phyloP scores from a whole-genome alignment of 2,329 filamentous ascomycete species.

The Cladosporium austrohemisphaericum region DNA sequence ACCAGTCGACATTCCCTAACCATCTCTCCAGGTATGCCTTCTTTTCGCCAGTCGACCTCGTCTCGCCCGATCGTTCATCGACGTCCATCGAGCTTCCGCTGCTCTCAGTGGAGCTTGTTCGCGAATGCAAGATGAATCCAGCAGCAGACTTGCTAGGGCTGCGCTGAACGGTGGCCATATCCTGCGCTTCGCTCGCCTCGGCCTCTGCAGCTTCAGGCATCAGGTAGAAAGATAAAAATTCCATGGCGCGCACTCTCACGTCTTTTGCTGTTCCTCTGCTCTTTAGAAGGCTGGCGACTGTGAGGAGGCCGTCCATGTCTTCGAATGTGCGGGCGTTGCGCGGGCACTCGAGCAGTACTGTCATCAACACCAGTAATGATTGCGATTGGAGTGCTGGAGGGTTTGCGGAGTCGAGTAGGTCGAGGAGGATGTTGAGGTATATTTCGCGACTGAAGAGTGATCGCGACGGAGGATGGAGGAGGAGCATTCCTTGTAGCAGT shows the following conservation, averaged over 20 bases:
- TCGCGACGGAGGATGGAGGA: slow-evolving; percentile 87
- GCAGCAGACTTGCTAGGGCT: slow-evolving; percentile 24
- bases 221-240: slow-evolving; percentile 97
- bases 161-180: slow-evolving; percentile 27
- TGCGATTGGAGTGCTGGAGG: slow-evolving; percentile 88
- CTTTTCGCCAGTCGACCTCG: slow-evolving; percentile 75
- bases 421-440: slow-evolving; percentile 94
- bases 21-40: slow-evolving; percentile 45
- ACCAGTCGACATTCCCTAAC: slow-evolving; percentile 13
- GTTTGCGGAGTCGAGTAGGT: slow-evolving; percentile 86
- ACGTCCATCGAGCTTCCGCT: slow-evolving; percentile 31
- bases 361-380: slow-evolving; percentile 84
- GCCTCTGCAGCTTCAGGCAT: slow-evolving; percentile 70
- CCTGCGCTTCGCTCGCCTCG: slow-evolving; percentile 24
- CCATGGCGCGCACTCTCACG: slow-evolving; percentile 92
- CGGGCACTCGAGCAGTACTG: slow-evolving; percentile 79
- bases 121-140: slow-evolving; percentile 19
- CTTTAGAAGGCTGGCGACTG: slow-evolving; percentile 90
- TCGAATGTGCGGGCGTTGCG: slow-evolving; percentile 90
- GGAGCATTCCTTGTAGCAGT: slow-evolving; percentile 78
- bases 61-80: slow-evolving; percentile 39
- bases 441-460: slow-evolving; percentile 81
- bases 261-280: slow-evolving; percentile 77
- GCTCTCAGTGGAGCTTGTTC: slow-evolving; percentile 32
- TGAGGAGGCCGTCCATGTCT: slow-evolving; percentile 82